Percentiles rank a stretch among this genome's conserved stretches.
Evolutionary conservation across 345 rosid species (phyloP).

Genomic region (Passiflora organensis): DNA sequence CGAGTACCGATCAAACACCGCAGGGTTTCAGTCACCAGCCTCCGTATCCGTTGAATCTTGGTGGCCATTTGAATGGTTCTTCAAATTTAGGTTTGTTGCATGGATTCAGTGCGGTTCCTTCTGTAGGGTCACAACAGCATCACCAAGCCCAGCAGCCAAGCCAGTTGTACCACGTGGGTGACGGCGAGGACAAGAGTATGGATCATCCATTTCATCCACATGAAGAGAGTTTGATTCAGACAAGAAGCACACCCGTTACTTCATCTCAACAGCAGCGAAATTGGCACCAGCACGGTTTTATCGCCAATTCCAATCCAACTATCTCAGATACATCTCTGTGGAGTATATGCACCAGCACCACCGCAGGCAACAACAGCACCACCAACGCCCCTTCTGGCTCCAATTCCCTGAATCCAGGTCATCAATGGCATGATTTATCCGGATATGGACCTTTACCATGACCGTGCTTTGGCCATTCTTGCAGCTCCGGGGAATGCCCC

Average conservation of each 20-base stretch:
- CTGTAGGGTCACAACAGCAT: conserved; percentile 25
- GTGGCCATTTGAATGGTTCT: conserved; percentile 12
- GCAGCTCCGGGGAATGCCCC: conserved; percentile 4
- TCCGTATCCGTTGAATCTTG: conserved; percentile 4
- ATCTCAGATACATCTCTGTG: conserved; percentile 28
- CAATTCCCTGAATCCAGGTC: conserved; percentile 32
- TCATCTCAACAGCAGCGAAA: conserved; percentile 24
- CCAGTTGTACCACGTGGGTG: conserved; percentile 21
- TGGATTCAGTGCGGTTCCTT: conserved; percentile 20
- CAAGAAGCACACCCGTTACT: conserved; percentile 6
- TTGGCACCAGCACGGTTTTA: conserved; percentile 29
- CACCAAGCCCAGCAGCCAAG: too few relatives aligned
- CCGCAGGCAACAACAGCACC: conserved; percentile 8
- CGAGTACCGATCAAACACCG: background rate
- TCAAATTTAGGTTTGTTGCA: conserved; percentile 36
- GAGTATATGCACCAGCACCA: conserved; percentile 24
- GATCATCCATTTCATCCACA: conserved; percentile 14
- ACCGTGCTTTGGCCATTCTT: conserved; percentile 1
- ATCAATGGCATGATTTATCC: conserved; percentile 26
- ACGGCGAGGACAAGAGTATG: conserved; percentile 6
- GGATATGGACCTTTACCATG: conserved; percentile 33
- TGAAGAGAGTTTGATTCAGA: conserved; percentile 21
- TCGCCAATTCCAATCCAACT: conserved; percentile 15
- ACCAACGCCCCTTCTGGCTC: background rate
- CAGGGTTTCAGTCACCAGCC: conserved; percentile 17